Evolutionary conservation across 2,329 filamentous ascomycete species (phyloP).

Genomic region (Xylariaceae sp.): DNA sequence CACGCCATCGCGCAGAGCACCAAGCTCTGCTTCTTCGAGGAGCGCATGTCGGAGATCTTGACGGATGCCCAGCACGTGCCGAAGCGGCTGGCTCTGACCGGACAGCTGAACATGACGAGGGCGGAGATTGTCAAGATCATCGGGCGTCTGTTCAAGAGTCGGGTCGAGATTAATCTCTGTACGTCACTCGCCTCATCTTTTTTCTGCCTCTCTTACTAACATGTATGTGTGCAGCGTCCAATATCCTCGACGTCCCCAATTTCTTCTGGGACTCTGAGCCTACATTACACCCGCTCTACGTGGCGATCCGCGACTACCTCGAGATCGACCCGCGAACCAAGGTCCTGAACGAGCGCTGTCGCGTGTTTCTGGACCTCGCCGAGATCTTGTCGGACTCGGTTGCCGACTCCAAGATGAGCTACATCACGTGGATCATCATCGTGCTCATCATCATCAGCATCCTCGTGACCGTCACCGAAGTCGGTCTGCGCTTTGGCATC

Average conservation of each 20-base stretch:
- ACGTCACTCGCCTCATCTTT: slow-evolving; percentile 36
- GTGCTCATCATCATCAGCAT: slow-evolving; percentile 89
- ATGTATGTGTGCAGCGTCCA: slow-evolving; percentile 60
- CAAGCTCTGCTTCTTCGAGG: slow-evolving; percentile 93
- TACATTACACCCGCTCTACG: slow-evolving; percentile 89
- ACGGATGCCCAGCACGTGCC: slow-evolving; percentile 87
- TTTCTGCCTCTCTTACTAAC: slow-evolving; percentile 19
- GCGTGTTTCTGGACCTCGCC: slow-evolving; percentile 92
- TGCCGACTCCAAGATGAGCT: slow-evolving; percentile 90
- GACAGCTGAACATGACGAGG: slow-evolving; percentile 84
- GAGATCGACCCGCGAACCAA: slow-evolving; percentile 96
- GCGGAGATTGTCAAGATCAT: slow-evolving; percentile 91
- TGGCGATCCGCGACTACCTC: slow-evolving; percentile 91
- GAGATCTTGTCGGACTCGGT: slow-evolving; percentile 92
- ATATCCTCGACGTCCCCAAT: slow-evolving; percentile 91
- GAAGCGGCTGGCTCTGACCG: slow-evolving; percentile 81
- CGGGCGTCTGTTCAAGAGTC: slow-evolving; percentile 83
- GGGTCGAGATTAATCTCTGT: slow-evolving; percentile 98
- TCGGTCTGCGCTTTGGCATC: slow-evolving; percentile 79
- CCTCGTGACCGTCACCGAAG: slow-evolving; percentile 84
- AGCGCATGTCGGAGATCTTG: slow-evolving; percentile 94
- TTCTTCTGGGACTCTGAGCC: slow-evolving; percentile 99
- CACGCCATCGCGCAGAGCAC: slow-evolving; percentile 97
- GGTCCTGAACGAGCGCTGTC: slow-evolving; percentile 93
- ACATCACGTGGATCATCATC: slow-evolving; percentile 98